Evolutionary conservation across 225 moss, liverwort and hornwort species (phyloP).

Genomic region (Bryoerythrophyllum caledonicum): DNA sequence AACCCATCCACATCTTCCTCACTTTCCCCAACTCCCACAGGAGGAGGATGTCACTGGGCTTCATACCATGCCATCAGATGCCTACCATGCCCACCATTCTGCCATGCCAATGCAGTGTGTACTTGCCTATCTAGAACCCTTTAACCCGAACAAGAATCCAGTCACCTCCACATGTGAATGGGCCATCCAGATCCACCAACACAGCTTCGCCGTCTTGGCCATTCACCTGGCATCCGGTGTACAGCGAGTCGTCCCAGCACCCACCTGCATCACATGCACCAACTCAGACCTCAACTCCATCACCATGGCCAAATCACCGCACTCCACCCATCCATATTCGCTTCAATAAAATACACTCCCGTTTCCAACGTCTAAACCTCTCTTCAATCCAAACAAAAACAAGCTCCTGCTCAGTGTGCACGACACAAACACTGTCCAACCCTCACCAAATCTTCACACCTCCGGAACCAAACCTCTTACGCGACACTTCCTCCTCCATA

Average conservation of each 20-base stretch:
- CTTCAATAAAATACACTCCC: not conserved
- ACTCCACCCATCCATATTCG: not conserved
- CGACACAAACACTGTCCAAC: not conserved
- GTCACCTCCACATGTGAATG: constrained; percentile 10
- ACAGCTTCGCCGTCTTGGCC: constrained; percentile 21
- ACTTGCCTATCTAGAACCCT: constrained; percentile 16
- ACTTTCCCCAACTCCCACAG: not conserved
- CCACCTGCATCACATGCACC: constrained; percentile 12
- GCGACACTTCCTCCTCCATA: not conserved
- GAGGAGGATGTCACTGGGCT: not conserved
- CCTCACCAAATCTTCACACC: not conserved
- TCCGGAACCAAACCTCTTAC: not conserved
- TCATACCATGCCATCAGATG: not conserved
- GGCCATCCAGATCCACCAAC: constrained; percentile 23
- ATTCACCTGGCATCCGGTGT: constrained; percentile 7
- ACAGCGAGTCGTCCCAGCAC: not conserved
- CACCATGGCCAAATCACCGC: accelerated
- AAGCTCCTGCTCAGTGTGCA: not conserved
- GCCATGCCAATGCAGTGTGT: constrained; percentile 10
- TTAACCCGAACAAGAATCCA: constrained; percentile 13
- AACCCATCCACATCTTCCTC: constrained; percentile 22
- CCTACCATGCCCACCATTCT: constrained; percentile 5
- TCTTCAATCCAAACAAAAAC: accelerated
- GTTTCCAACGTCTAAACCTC: not conserved
- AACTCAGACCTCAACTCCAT: not conserved